These are phyloP conservation scores for Phytophthora citricola DNA, from an alignment of 352 stramenopile genomes.

Conservation along the genomic window DNA sequence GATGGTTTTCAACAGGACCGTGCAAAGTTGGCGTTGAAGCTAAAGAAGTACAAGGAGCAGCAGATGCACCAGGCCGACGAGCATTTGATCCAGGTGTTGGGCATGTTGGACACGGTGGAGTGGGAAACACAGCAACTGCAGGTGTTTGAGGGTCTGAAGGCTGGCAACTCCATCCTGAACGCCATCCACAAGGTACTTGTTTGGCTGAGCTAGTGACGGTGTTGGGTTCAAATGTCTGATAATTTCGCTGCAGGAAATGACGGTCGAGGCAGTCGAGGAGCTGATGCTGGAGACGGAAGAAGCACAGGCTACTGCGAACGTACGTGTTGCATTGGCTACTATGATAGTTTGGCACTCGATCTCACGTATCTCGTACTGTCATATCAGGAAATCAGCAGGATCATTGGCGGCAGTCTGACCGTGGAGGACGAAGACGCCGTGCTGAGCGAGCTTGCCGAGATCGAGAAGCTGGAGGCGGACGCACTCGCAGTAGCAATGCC, in stretches of 20 bases:
- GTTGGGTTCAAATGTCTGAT: too few species aligned
- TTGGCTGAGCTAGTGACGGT: background rate
- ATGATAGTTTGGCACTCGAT: slow-evolving; percentile 1
- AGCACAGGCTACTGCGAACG: slow-evolving; percentile 76
- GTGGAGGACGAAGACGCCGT: slow-evolving; percentile 89
- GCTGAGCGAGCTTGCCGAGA: slow-evolving; percentile 84
- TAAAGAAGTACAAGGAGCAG: slow-evolving; percentile 92
- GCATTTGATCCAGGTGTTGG: slow-evolving; percentile 86
- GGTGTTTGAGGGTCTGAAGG: slow-evolving; percentile 90
- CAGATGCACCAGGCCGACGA: slow-evolving; percentile 89
- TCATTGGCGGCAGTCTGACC: slow-evolving; percentile 80
- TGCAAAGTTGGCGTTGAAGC: slow-evolving; percentile 86
- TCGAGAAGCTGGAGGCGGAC: slow-evolving; percentile 76
- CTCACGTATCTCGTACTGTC: slow-evolving; percentile 4
- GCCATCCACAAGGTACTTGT: slow-evolving; percentile 80
- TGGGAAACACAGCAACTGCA: slow-evolving; percentile 90
- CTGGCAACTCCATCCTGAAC: slow-evolving; percentile 87
- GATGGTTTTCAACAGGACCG: slow-evolving; percentile 52
- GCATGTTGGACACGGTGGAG: slow-evolving; percentile 90
- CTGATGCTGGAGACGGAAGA: slow-evolving; percentile 91
- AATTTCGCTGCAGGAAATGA: slow-evolving; percentile 72
- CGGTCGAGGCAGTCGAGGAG: slow-evolving; percentile 86
- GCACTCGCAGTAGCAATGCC: slow-evolving; percentile 63
- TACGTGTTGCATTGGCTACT: slow-evolving; percentile 35
- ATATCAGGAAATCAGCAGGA: slow-evolving; percentile 83